phyloP scores from a whole-genome alignment of 2,329 filamentous ascomycete genomes.

The Pyrenophora tritici-repentis region DNA sequence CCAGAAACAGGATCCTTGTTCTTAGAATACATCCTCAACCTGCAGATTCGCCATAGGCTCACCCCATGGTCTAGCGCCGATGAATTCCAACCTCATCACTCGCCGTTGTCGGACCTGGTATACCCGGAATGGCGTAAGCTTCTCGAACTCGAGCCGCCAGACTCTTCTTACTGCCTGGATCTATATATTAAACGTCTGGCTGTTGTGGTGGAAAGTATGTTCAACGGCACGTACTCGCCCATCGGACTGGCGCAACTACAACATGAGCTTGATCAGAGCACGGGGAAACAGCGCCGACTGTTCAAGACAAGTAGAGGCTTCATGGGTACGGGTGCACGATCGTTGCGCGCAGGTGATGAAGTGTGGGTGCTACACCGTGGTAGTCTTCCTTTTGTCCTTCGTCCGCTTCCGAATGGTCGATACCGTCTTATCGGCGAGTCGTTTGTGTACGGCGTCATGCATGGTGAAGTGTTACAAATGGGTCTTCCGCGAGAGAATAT shows the following conservation, averaged over 20 bases:
- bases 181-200: conserved; percentile 26
- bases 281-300: conserved; percentile 25
- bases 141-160: conserved; percentile 24
- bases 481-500: conserved; percentile 16
- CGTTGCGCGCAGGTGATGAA: conserved; percentile 25
- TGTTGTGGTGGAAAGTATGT: conserved; percentile 29
- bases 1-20: too few species aligned
- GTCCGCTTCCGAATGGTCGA: too few species aligned
- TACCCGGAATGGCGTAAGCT: conserved; percentile 36
- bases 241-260: conserved; percentile 33
- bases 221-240: conserved; percentile 36
- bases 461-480: conserved; percentile 13
- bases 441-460: too few species aligned
- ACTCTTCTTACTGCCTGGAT: conserved; percentile 21
- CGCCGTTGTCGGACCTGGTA: conserved; percentile 29
- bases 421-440: too few species aligned
- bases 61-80: conserved; percentile 34
- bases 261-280: conserved; percentile 34
- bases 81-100: conserved; percentile 34
- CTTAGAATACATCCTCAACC: too few species aligned
- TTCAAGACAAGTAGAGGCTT: conserved; percentile 27
- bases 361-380: neutral
- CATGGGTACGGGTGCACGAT: conserved; percentile 30
- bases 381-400: too few species aligned
- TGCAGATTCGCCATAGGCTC: conserved; percentile 8